Percentiles rank a stretch among this genome's conserved stretches.
These are phyloP conservation scores for Amanita molliuscula DNA, from an alignment of 768 basidiomycete species.

Conservation along the genomic window DNA sequence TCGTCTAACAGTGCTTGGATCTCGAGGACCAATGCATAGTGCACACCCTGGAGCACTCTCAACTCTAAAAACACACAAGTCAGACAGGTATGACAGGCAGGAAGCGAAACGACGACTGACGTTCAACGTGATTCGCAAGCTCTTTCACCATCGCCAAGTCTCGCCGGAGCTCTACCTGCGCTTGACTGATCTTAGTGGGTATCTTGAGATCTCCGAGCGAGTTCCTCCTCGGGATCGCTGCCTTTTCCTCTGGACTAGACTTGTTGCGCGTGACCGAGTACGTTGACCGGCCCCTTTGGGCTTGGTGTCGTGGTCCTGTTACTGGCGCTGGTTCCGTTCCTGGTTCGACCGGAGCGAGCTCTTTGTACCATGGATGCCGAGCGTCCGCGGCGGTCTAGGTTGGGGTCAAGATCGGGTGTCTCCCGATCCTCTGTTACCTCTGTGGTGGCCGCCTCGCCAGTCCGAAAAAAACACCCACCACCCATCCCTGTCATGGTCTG, in stretches of 20 bases:
- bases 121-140: conserved; percentile 75
- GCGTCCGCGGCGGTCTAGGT: too few relatives aligned
- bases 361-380: too few relatives aligned
- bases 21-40: conserved; percentile 42
- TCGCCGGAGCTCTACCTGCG: conserved; percentile 65
- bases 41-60: conserved; percentile 55
- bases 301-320: background rate
- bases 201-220: conserved; percentile 69
- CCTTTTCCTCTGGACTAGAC: background rate
- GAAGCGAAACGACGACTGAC: conserved; percentile 50
- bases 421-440: too few relatives aligned
- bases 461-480: conserved; percentile 5
- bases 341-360: background rate
- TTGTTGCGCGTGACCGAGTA: background rate
- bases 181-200: conserved; percentile 61
- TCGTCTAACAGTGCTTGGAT: conserved; percentile 44
- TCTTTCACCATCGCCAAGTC: conserved; percentile 79
- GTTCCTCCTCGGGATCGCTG: conserved; percentile 39
- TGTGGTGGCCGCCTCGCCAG: background rate
- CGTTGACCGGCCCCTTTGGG: conserved; percentile 12
- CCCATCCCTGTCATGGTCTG: too few relatives aligned
- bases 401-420: too few relatives aligned
- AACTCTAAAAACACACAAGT: too few relatives aligned
- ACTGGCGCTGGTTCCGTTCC: too few relatives aligned
- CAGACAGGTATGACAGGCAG: too few relatives aligned